These are phyloP conservation scores for Paragyromitra xinjiangensis DNA, from an alignment of 495 filamentous ascomycete genomes.

Conservation along the genomic window DNA sequence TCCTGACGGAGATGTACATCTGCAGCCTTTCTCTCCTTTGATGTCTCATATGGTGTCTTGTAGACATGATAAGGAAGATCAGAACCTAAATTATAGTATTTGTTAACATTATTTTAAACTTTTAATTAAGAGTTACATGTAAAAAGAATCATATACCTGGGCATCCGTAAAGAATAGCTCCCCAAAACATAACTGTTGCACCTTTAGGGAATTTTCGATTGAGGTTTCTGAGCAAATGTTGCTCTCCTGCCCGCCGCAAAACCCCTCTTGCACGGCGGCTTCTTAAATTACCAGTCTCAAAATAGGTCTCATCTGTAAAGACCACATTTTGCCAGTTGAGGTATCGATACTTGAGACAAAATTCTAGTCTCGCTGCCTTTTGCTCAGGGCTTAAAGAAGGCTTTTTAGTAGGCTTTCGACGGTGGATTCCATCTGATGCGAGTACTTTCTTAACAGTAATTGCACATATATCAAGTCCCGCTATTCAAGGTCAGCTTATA, in stretches of 20 bases:
- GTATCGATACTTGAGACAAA: background rate
- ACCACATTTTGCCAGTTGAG: background rate
- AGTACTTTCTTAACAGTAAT: conserved; percentile 9
- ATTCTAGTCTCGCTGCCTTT: background rate
- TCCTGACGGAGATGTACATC: too few relatives aligned
- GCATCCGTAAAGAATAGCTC: background rate
- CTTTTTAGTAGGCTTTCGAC: background rate
- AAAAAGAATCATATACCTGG: too few relatives aligned
- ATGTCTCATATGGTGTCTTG: conserved; percentile 10
- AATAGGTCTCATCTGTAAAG: conserved; percentile 6
- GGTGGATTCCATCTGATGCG: background rate
- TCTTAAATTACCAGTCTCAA: conserved; percentile 8
- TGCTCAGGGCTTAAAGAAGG: background rate
- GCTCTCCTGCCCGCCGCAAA: background rate
- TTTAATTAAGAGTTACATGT: too few relatives aligned
- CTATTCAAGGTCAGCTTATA: too few relatives aligned
- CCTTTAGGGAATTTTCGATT: background rate
- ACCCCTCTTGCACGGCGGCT: background rate
- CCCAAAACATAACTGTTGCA: conserved; percentile 23
- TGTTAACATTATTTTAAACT: too few relatives aligned
- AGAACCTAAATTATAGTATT: too few relatives aligned
- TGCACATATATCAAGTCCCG: background rate
- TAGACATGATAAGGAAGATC: conserved; percentile 13
- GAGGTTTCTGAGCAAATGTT: background rate
- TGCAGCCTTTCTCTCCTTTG: too few relatives aligned